Base-by-base conservation (phyloP, 75 land plant species). In the Selaginella tamariscina region DNA sequence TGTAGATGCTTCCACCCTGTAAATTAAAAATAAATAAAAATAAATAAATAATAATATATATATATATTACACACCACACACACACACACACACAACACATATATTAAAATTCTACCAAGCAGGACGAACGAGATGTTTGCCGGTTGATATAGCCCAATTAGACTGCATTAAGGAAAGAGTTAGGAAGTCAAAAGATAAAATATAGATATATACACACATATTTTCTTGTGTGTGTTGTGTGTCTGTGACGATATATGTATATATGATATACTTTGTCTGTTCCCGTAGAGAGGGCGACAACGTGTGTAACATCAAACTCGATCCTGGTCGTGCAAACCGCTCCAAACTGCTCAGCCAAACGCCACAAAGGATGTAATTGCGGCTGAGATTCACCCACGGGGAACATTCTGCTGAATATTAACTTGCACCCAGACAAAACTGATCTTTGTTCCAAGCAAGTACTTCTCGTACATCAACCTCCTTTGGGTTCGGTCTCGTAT, bases 1-100 rank as follows among this genome's bases (percentile, higher is more conserved):
- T 62, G 97, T 88, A 20, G 99, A 95, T 30, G 99, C 99, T 73
- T 95, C 99, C 68, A 95, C 84, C 99, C 99, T 95, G 97, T 70
- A 63, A 30, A 62, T 24, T 44, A 73, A 64, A 27, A 32, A 18
- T 24, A 32, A 56, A 55, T 39, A 56, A 62, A 1, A 71, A 31
- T 1, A 20, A 63, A 71, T 1, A 33, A 5, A 56, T 15, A n/a
- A 26, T 24, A 21, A 2, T 26, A 23, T 27, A 27, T 1, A 27
- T 9, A 13, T 27, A 24, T 29, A 56, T 55, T 24, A 28, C 23
- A 29, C 27, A 29, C 28, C 13, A 0, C 33, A 30, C 28, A 63
- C 68, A 13, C 26, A 44, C 32, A 33, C 2, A 24, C 29, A 33
- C 24, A 72, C 29, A 56, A 56, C n/a, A n/a, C n/a, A n/a, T n/a